Percentiles rank a stretch among this genome's conserved stretches.
Conservation (phyloP, 345 rosid species). For the Populus pruinosa region DNA sequence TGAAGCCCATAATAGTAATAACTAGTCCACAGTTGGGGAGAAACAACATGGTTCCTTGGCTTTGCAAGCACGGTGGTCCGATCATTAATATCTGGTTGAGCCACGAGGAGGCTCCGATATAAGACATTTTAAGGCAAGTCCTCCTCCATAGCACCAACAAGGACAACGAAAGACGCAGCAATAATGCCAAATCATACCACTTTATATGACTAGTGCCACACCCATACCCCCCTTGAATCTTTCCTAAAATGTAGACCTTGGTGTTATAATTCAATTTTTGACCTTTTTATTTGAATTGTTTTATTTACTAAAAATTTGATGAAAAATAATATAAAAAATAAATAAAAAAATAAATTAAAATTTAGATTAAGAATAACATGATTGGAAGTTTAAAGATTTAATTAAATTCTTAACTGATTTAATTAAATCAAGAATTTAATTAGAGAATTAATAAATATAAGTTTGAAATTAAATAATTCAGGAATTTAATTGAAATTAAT, state of each 20-base stretch:
- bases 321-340: too few relatives aligned
- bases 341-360: too few relatives aligned
- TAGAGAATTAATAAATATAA: too few relatives aligned
- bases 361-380: too few relatives aligned
- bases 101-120: constrained; percentile 44
- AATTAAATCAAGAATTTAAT: too few relatives aligned
- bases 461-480: too few relatives aligned
- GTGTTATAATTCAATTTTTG: too few relatives aligned
- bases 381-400: too few relatives aligned
- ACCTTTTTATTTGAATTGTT: too few relatives aligned
- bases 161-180: constrained; percentile 47
- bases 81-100: constrained; percentile 29
- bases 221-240: neutral
- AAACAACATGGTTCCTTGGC: constrained; percentile 39
- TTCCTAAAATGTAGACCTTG: neutral
- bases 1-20: constrained; percentile 29
- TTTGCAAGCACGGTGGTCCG: constrained; percentile 11
- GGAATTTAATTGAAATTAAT: too few relatives aligned
- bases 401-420: too few relatives aligned
- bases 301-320: too few relatives aligned
- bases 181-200: constrained; percentile 76
- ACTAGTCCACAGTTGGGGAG: constrained; percentile 64
- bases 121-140: constrained; percentile 21
- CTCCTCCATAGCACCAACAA: constrained; percentile 54
- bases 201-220: constrained; percentile 54